Base-by-base conservation (phyloP, 108 stramenopile species). In the Chaetoceros tenuissimus region DNA sequence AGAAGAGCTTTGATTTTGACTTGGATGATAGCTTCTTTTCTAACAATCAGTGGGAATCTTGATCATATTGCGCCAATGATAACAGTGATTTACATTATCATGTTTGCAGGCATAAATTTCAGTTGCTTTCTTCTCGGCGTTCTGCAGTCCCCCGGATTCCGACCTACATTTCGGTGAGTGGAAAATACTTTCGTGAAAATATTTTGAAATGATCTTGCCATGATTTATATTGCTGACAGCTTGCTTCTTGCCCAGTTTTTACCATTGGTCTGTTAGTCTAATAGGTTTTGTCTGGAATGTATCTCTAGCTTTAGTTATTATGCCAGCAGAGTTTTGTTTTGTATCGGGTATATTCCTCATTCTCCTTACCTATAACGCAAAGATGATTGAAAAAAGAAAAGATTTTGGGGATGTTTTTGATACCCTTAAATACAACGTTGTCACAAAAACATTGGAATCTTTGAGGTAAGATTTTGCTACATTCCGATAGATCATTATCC, bases 51-150 rank as follows among this genome's bases (percentile, higher is more conserved):
- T 0, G 89, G 89, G 3, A 80, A 78, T 49, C 62, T 92, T 30
- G 81, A 92, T 67, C 70, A 64, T 59, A 82, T 92, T 48, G 78
- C 85, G 8, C 84, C 89, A 16, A 58, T 79, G 48, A 73, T 84
- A 46, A 84, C 85, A 51, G 76, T 86, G 48, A 84, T 88, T 52
- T 92, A 86, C 75, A 52, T 92, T 34, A 48, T 81, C 20, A 87
- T 83, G 75, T 91, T 88, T 56, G 78, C 81, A 3, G 77, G 81
- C 16, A 59, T 85, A 19, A 92, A 92, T 68, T 63, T 78, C 27
- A 64, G 70, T 52, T 86, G 84, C 63, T 88, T 81, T 61, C 60
- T 82, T 21, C 71, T 85, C 19, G 66, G 78, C 24, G 60, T 78
- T 56, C 65, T 84, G n/a, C 47, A 71, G 28, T 59, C 76, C 22